These are phyloP conservation scores for Tuber brumale DNA, from an alignment of 495 filamentous ascomycete species.

Conservation along the genomic window DNA sequence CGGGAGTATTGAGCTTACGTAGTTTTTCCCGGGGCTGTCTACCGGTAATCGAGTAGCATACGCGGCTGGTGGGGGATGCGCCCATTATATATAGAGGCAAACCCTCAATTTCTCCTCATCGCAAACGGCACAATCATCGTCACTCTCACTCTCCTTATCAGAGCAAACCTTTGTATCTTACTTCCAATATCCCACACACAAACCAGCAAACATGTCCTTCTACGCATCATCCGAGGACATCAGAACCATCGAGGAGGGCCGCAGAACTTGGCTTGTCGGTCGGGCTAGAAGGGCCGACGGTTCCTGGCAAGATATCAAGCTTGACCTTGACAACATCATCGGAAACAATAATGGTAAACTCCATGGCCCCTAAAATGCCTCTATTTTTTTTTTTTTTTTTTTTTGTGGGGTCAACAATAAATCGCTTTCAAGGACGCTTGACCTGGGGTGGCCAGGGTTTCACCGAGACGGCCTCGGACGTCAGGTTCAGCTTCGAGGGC, in stretches of 20 bases:
- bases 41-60: neutral
- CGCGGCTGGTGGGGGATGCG: neutral
- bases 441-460: conserved; percentile 45
- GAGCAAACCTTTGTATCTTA: neutral
- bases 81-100: neutral
- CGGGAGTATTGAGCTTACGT: neutral
- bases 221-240: conserved; percentile 40
- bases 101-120: neutral
- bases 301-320: conserved; percentile 28
- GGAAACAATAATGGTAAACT: conserved; percentile 45
- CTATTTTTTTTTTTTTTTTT: neutral
- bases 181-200: neutral
- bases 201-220: conserved; percentile 44
- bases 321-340: conserved; percentile 43
- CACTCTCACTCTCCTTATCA: neutral
- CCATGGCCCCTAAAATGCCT: neutral
- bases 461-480: conserved; percentile 37
- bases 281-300: conserved; percentile 31
- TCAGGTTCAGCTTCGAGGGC: conserved; percentile 43
- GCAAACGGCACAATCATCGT: neutral
- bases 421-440: conserved; percentile 42
- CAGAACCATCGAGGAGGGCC: conserved; percentile 33
- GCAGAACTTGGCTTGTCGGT: conserved; percentile 41
- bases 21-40: neutral
- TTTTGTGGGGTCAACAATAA: neutral